These are phyloP conservation scores for Perkinsus marinus DNA, from an alignment of 169 alveolate species.

Conservation along the genomic window DNA sequence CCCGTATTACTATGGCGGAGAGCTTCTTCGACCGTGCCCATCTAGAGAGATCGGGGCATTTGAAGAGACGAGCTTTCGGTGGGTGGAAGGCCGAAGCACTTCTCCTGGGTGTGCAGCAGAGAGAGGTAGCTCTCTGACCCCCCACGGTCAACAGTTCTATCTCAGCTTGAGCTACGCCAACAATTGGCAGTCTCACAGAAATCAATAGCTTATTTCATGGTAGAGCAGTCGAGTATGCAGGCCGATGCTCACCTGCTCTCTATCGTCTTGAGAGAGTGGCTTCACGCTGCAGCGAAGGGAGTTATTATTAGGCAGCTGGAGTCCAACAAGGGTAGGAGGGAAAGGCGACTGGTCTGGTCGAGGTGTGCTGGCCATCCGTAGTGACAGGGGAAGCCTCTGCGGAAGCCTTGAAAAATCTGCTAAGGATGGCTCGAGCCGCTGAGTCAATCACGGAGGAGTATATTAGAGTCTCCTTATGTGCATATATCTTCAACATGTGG, in stretches of 20 bases:
- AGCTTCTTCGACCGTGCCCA: not conserved
- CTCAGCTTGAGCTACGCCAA: not conserved
- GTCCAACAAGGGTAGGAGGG: not conserved
- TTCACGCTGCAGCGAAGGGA: not conserved
- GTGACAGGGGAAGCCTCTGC: not conserved
- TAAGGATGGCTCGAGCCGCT: not conserved
- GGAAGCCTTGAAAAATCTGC: not conserved
- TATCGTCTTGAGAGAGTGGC: not conserved
- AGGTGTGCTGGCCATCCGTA: not conserved
- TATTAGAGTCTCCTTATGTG: not conserved
- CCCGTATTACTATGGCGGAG: not conserved
- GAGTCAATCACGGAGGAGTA: not conserved
- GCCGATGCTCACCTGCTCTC: not conserved
- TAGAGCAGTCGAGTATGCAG: not conserved
- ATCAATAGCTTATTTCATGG: not conserved
- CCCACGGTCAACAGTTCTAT: not conserved
- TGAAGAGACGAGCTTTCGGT: not conserved
- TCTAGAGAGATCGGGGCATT: not conserved
- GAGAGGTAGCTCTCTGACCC: not conserved
- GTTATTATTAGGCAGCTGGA: not conserved
- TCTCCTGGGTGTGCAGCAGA: not conserved
- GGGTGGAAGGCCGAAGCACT: not conserved
- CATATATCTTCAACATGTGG: not conserved
- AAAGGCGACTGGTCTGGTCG: not conserved
- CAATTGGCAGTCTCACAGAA: not conserved